These are phyloP conservation scores for Rhizophlyctis rosea DNA, from an alignment of 192 early-diverging fungal genomes.

Conservation along the genomic window DNA sequence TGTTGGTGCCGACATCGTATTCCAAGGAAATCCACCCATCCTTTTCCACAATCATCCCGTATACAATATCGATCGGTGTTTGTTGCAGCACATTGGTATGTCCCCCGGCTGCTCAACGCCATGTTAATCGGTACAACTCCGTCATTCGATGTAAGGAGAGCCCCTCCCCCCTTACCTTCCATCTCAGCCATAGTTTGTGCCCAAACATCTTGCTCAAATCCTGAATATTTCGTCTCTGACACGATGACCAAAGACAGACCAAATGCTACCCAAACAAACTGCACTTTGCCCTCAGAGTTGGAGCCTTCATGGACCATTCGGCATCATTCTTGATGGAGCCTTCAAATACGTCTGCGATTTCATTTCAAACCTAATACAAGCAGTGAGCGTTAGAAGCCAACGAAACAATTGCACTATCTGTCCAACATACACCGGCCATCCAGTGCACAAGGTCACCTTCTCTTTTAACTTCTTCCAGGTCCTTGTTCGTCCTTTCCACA, in stretches of 20 bases:
- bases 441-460: slow-evolving; percentile 12
- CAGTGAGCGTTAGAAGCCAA: neutral
- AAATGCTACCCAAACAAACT: slow-evolving; percentile 19
- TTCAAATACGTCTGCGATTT: neutral
- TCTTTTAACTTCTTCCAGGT: neutral
- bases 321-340: slow-evolving; percentile 8
- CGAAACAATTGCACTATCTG: neutral
- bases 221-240: slow-evolving; percentile 11
- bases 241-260: slow-evolving; percentile 3
- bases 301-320: slow-evolving; percentile 9
- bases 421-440: slow-evolving; percentile 6
- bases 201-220: slow-evolving; percentile 2
- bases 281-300: slow-evolving; percentile 6
- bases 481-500: slow-evolving; percentile 3
- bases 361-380: neutral
- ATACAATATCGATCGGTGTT: neutral
- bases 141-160: neutral
- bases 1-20: slow-evolving; percentile 3
- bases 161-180: slow-evolving; percentile 12
- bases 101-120: neutral
- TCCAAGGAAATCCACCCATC: slow-evolving; percentile 13
- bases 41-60: slow-evolving; percentile 10
- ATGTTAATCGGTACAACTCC: neutral
- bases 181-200: slow-evolving; percentile 13
- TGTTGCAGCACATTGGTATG: neutral